These are phyloP conservation scores for Phytophthora aleatoria DNA, from an alignment of 352 stramenopile genomes.

Conservation along the genomic window DNA sequence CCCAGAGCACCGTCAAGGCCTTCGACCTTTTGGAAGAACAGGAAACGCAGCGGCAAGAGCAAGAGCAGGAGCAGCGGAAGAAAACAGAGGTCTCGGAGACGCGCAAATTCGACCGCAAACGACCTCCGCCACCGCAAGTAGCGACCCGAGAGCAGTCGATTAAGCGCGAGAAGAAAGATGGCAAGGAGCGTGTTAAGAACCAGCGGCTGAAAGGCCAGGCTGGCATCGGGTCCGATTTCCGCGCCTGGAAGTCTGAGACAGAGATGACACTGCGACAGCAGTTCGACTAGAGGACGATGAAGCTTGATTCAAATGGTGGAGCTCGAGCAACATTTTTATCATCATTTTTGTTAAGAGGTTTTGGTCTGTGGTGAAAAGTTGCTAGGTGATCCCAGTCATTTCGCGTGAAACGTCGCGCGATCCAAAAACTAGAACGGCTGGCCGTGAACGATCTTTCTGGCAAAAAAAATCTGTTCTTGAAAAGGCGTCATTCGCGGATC, in stretches of 20 bases:
- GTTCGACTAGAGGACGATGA: constrained; percentile 54
- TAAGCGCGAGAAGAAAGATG: constrained; percentile 48
- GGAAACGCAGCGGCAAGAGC: constrained; percentile 12
- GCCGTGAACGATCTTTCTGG: constrained; percentile 1
- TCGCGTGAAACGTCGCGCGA: constrained; percentile 6
- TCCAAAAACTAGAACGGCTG: constrained; percentile 6
- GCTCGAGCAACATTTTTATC: background rate
- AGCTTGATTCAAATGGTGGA: background rate
- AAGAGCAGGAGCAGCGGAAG: constrained; percentile 18
- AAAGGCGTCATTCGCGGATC: constrained; percentile 10
- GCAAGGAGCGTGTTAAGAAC: constrained; percentile 77
- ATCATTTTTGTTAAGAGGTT: background rate
- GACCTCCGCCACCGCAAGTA: constrained; percentile 1
- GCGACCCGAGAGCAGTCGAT: background rate
- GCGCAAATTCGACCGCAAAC: constrained; percentile 22
- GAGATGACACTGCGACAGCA: constrained; percentile 84
- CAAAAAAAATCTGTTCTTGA: background rate
- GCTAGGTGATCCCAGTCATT: constrained; percentile 1
- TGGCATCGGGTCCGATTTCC: constrained; percentile 80
- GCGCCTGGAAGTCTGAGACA: constrained; percentile 75
- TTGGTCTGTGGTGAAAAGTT: background rate
- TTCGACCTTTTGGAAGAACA: constrained; percentile 45
- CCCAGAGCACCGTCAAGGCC: constrained; percentile 19
- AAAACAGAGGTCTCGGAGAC: constrained; percentile 1
- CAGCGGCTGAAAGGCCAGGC: constrained; percentile 75